Evolutionary conservation across 331 rosid genomes (phyloP), one percentile per base, ranked within the genome.

Genomic region (Spiraea crenata): DNA sequence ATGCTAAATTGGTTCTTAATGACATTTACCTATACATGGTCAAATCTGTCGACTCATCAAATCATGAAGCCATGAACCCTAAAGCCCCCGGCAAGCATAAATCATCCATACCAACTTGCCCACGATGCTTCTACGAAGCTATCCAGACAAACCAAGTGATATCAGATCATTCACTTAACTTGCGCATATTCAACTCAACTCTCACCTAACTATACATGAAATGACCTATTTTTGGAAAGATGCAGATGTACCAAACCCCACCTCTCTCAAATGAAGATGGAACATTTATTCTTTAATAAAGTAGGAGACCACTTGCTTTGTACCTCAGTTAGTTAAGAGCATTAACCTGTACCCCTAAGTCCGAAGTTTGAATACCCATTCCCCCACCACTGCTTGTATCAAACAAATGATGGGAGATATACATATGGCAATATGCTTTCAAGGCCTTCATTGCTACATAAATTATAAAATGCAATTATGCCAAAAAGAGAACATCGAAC

Each of bases 21-120:
- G 37, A 37, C 64, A 60, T n/a, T 59, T 54, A 7, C 16, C 65
- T 5, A 44, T 9, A 42, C 46, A 10, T 47, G 19, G 65, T 69
- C 71, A 70, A 19, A 64, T 34, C 40, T 55, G 71, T 9, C 48
- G 66, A 40, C 72, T 72, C 38, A 12, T 51, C 70, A 73, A 49
- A n/a, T 57, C 38, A 71, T 8, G 14, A 17, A 12, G 65, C 59
- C 38, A 44, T 38, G 19, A 75, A 41, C 49, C 74, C 69, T 60
- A 51, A 41, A 74, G 74, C 20, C 39, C 39, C 56, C 34, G 65
- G 52, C 80, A 62, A 54, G 66, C 60, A 65, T 3, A 37, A 62
- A 63, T 44, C 2, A 52, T 14, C 19, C 14, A 51, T 31, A 60
- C 8, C 63, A 42, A 54, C 55, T 58, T 52, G 50, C 50, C 7